Percentiles rank a stretch among this genome's conserved stretches.
Conservation (phyloP, 192 early-diverging fungal genomes). For the Spizellomyces sp. region DNA sequence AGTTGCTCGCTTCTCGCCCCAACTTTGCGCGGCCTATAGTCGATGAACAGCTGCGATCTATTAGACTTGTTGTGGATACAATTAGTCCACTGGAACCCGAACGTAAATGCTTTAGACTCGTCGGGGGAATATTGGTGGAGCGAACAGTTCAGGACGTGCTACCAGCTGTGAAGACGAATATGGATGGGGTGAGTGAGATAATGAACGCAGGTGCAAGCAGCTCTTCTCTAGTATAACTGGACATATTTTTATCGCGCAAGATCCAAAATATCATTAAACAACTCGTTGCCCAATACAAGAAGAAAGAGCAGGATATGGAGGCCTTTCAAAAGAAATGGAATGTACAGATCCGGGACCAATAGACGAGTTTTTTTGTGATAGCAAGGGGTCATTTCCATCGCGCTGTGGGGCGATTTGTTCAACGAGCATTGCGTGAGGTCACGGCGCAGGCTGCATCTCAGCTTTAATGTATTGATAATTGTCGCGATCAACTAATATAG, state of each 20-base stretch:
- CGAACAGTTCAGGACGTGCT: slow-evolving; percentile 90
- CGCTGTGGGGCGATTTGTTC: no score
- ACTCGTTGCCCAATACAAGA: slow-evolving; percentile 77
- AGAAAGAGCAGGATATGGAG: slow-evolving; percentile 85
- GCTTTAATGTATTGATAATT: no score
- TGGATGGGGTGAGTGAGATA: slow-evolving; percentile 66
- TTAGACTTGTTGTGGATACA: slow-evolving; percentile 90
- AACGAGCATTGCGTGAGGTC: no score
- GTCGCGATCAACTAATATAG: no score
- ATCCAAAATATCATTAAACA: slow-evolving; percentile 78
- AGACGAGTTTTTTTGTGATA: not conserved
- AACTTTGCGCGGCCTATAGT: not conserved
- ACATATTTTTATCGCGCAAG: slow-evolving; percentile 36
- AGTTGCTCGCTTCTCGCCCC: not conserved
- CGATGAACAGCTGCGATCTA: not conserved
- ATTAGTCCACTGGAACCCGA: slow-evolving; percentile 75
- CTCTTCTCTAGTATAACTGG: not conserved
- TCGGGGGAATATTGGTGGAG: slow-evolving; percentile 93
- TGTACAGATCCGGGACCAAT: slow-evolving; percentile 61
- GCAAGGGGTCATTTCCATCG: no score
- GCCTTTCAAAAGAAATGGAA: slow-evolving; percentile 90
- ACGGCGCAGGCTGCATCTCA: no score
- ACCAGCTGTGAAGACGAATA: slow-evolving; percentile 84
- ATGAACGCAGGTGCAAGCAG: not conserved
- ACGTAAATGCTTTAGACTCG: slow-evolving; percentile 91